These are phyloP conservation scores for Jimgerdemannia flammicorona DNA, from an alignment of 192 early-diverging fungal species.

Conservation along the genomic window DNA sequence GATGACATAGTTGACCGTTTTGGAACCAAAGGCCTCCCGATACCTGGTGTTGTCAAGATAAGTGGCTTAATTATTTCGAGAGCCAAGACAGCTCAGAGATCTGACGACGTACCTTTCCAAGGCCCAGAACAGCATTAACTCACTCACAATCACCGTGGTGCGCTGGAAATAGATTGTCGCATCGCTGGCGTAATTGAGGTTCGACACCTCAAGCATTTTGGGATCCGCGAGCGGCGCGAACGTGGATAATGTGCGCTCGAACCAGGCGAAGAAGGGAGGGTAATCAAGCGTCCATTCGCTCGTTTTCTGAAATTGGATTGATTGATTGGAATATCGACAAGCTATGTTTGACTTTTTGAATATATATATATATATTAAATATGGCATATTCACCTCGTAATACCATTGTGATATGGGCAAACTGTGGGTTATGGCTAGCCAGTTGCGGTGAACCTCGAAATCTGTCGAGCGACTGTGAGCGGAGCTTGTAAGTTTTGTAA, in stretches of 20 bases:
- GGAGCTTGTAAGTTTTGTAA: not conserved
- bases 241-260: slow-evolving; percentile 75
- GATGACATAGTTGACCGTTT: slow-evolving; percentile 36
- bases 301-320: slow-evolving; percentile 43
- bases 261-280: slow-evolving; percentile 98
- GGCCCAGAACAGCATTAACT: slow-evolving; percentile 73
- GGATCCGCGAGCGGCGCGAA: slow-evolving; percentile 57
- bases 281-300: slow-evolving; percentile 96
- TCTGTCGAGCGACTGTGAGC: slow-evolving; percentile 83
- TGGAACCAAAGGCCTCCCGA: slow-evolving; percentile 14
- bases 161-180: slow-evolving; percentile 85
- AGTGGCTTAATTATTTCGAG: slow-evolving; percentile 11
- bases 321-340: not conserved
- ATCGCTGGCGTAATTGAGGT: slow-evolving; percentile 58
- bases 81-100: not conserved
- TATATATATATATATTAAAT: not conserved
- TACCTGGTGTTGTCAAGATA: slow-evolving; percentile 5
- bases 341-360: not conserved
- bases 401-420: slow-evolving; percentile 87
- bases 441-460: slow-evolving; percentile 99
- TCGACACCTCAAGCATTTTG: slow-evolving; percentile 71
- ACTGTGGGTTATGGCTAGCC: slow-evolving; percentile 89
- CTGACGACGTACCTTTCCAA: slow-evolving; percentile 44
- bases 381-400: slow-evolving; percentile 49
- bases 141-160: slow-evolving; percentile 73